These are phyloP conservation scores for Fusarium dlaminii DNA, from an alignment of 2,329 filamentous ascomycete species.

Conservation along the genomic window DNA sequence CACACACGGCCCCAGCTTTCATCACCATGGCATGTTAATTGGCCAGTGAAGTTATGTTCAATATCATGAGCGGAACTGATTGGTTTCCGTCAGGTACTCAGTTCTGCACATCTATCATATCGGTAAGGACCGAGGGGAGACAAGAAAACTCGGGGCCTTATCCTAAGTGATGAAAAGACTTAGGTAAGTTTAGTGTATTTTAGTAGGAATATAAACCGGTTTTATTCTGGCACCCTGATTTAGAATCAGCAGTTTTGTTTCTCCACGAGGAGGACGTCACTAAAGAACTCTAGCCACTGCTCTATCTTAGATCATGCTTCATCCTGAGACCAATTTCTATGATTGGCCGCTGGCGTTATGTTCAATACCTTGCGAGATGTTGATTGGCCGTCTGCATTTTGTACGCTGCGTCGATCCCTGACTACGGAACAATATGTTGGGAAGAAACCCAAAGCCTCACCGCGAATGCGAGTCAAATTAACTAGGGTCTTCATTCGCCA, in stretches of 20 bases:
- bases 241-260: too few relatives aligned
- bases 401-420: not conserved
- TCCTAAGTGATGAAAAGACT: too few relatives aligned
- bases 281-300: not conserved
- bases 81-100: not conserved
- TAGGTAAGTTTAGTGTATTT: too few relatives aligned
- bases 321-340: not conserved
- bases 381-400: not conserved
- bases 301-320: not conserved
- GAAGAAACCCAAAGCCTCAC: not conserved
- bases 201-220: too few relatives aligned
- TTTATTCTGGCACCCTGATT: too few relatives aligned
- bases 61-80: not conserved
- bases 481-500: not conserved
- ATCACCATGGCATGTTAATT: not conserved
- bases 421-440: not conserved
- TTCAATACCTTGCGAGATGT: not conserved
- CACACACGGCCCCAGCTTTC: not conserved
- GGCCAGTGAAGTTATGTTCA: not conserved
- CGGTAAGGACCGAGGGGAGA: too few relatives aligned
- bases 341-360: not conserved
- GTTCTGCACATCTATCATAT: not conserved
- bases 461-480: not conserved
- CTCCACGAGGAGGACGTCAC: too few relatives aligned
- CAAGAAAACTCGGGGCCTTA: too few relatives aligned